Conservation (phyloP, 495 filamentous ascomycete genomes). For the Xylaria scruposa region DNA sequence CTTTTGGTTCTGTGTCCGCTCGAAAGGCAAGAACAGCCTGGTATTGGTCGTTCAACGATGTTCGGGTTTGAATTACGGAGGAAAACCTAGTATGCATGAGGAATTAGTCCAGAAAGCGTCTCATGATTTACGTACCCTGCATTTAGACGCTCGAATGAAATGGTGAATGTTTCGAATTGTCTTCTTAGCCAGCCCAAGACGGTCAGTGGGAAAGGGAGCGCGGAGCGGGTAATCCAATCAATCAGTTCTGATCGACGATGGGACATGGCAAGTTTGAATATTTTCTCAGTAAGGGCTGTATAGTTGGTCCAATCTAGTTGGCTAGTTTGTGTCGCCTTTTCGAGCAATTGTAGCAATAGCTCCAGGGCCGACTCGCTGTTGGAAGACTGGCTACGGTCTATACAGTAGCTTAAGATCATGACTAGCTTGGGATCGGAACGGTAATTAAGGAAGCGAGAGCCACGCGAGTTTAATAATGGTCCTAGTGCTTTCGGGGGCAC, state of each 20-base stretch:
- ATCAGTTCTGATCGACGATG: not conserved
- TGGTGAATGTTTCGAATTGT: not conserved
- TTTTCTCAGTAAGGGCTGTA: not conserved
- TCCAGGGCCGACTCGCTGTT: not conserved
- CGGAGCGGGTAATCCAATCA: not conserved
- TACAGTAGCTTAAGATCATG: not conserved
- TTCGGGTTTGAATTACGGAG: not conserved
- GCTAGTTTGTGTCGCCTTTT: not conserved
- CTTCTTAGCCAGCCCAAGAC: not conserved
- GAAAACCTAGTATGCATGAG: constrained; percentile 5
- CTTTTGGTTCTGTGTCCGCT: not conserved
- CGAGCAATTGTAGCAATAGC: not conserved
- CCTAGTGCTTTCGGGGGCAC: constrained; percentile 8
- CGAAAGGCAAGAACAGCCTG: not conserved
- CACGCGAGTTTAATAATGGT: not conserved
- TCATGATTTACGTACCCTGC: not conserved
- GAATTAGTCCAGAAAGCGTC: not conserved
- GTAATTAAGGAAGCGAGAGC: not conserved
- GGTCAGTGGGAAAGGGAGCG: not conserved
- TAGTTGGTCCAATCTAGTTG: not conserved
- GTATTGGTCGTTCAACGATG: not conserved
- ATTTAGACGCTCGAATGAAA: constrained; percentile 4
- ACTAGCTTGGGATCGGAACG: not conserved
- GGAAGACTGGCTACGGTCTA: not conserved
- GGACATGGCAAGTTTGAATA: not conserved